Base-by-base conservation (phyloP, 202 grass and related monocot species). In the Carex sylvatica region DNA sequence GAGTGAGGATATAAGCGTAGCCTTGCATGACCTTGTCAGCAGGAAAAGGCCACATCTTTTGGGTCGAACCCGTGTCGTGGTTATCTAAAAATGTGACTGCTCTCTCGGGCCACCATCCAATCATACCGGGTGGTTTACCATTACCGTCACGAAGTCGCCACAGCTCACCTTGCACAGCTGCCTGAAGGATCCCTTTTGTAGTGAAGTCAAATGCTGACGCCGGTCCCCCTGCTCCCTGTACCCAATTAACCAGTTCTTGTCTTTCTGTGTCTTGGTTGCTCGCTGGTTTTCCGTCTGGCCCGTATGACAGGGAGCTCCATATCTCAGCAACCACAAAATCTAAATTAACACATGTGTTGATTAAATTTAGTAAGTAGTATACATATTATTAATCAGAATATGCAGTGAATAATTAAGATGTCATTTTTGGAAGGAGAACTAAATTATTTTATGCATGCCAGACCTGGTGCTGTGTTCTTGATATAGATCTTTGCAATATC, bases 41-140 rank as follows among this genome's bases (percentile, higher is more conserved):
- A 31, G 87, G 87, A 12, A 89, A 89, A 47, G 83, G 87, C 83
- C 83, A 85, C 79, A 74, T 12, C 6, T 79, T 69, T 65, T 89
- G 83, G 47, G 87, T 86, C 0, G 91, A 93, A 10, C 91, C 91
- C 0, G 88, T 93, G 77, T 93, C 91, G 9, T 93, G 88, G 47
- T 93, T 93, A 22, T 93, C 91, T 5, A 93, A 16, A 79, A 93
- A 93, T 0, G 91, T 93, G 15, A 93, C 88, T 0, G 88, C 88
- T 80, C 78, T 84, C 4, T 65, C 91, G 5, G 91, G 88, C 86
- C 82, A 76, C 86, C 72, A 85, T 3, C 91, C 91, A 28, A 93
- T 77, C 72, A 93, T 23, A 8, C 91, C 91, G 0, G 91, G 59
- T 11, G 91, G 78, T 80, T 85, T 88, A 15, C 86, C 86, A 23